Conservation (phyloP, 495 filamentous ascomycete genomes). For the Echria macrotheca region DNA sequence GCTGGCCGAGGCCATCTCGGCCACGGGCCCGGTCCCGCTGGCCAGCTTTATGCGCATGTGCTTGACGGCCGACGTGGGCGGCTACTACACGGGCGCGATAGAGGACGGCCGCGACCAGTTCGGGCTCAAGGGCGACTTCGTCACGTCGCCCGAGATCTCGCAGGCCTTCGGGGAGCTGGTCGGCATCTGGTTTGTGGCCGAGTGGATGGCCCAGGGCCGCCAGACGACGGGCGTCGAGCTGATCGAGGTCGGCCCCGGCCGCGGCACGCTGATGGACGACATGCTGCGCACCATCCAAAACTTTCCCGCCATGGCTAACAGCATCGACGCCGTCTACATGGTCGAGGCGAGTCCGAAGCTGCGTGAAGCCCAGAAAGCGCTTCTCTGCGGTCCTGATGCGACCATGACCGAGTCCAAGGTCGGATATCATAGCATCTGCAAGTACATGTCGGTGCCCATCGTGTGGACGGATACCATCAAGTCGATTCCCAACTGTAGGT, state of each 20-base stretch:
- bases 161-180: conserved; percentile 94
- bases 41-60: conserved; percentile 98
- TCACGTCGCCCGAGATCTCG: conserved; percentile 95
- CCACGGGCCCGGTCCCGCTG: conserved; percentile 84
- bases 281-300: conserved; percentile 83
- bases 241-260: conserved; percentile 89
- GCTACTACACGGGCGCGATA: conserved; percentile 81
- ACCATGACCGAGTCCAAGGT: conserved; percentile 64
- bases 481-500: conserved; percentile 56
- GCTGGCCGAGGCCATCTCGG: conserved; percentile 73
- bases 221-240: conserved; percentile 68
- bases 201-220: conserved; percentile 89
- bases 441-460: conserved; percentile 63
- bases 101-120: conserved; percentile 71
- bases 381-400: conserved; percentile 74
- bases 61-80: conserved; percentile 81
- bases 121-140: conserved; percentile 85
- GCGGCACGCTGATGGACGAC: conserved; percentile 96
- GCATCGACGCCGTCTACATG: conserved; percentile 80
- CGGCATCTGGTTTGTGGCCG: conserved; percentile 88
- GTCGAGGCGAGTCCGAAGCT: conserved; percentile 82
- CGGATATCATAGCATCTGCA: conserved; percentile 71
- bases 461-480: conserved; percentile 91
- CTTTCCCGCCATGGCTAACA: conserved; percentile 71
- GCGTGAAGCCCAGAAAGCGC: conserved; percentile 65